Conservation (phyloP, 108 stramenopile species). For the Parietichytrium sp. region DNA sequence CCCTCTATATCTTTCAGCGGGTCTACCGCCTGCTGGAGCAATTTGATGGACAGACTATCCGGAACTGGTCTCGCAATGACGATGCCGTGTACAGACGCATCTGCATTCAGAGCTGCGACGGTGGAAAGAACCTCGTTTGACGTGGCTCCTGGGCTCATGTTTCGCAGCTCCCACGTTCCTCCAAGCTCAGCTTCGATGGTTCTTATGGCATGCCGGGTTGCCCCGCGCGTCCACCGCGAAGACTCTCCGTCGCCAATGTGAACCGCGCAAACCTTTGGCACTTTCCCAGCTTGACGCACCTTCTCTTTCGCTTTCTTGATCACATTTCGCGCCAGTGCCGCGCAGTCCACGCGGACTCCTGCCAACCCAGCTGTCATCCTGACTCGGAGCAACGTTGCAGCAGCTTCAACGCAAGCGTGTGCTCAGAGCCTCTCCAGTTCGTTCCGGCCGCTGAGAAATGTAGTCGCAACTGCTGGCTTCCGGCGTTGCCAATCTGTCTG, state of each 20-base stretch:
- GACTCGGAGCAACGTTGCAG: too few relatives aligned
- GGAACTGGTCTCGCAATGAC: neutral
- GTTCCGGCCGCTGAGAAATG: too few relatives aligned
- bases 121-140: constrained; percentile 23
- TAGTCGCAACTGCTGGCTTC: too few relatives aligned
- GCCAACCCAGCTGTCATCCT: too few relatives aligned
- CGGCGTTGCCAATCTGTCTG: too few relatives aligned
- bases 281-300: too few relatives aligned
- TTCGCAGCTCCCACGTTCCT: neutral
- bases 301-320: too few relatives aligned
- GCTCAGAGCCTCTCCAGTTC: too few relatives aligned
- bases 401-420: too few relatives aligned
- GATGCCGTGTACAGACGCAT: neutral
- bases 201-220: neutral
- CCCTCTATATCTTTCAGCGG: constrained; percentile 33
- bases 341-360: too few relatives aligned
- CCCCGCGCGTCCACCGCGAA: neutral
- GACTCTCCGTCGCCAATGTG: constrained; percentile 8
- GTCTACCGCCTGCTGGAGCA: constrained; percentile 21
- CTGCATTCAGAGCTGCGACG: constrained; percentile 6
- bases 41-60: neutral
- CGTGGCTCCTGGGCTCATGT: neutral
- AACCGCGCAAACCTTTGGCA: constrained; percentile 15
- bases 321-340: too few relatives aligned
- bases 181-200: neutral